Evolutionary conservation across 257 asterid genomes (phyloP), one percentile per base, ranked within the genome.

Genomic region (Rubia yunnanensis): DNA sequence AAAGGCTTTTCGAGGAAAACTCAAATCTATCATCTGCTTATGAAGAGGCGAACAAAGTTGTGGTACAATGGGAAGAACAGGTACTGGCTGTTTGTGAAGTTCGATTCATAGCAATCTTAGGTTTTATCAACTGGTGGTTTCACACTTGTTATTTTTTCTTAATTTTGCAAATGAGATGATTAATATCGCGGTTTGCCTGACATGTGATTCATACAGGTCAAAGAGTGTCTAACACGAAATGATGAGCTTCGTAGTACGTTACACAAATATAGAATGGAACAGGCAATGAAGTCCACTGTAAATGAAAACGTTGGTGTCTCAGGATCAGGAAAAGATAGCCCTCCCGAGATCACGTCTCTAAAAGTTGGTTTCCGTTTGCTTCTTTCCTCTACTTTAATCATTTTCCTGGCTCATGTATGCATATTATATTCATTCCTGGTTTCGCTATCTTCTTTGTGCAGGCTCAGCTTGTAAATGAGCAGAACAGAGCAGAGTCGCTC

Each of bases 11-110:
- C 6, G 97, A 89, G 76, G 99, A 92, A 77, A 92, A 85, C 72
- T 83, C 95, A 58, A 79, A 73, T 71, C 90, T 89, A 56, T 76
- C 89, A 31, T 83, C 89, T 48, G 89, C 95, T 72, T 84, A 84
- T 85, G 92, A 89, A 70, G 97, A 92, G 72, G 86, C 99, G 62
- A 59, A 70, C 65, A 87, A 87, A 58, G 72, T 83, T 68, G 91
- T 79, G 24, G 85, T 78, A 13, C 85, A 84, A 41, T 92, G 99
- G 99, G 95, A 92, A 78, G 85, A 75, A 77, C 96, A 89, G 99
- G 99, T 88, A 72, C 72, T 65, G 74, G 5, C 31, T 61, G 17
- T 41, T 2, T n/a, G n/a, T 13, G 28, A 10, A 31, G 15, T 63
- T 72, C 44, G 23, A 48, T 36, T 65, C 48, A 56, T 32, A 18